phyloP scores from a whole-genome alignment of 176 grass and related monocot genomes.

The Oryza nivara region DNA sequence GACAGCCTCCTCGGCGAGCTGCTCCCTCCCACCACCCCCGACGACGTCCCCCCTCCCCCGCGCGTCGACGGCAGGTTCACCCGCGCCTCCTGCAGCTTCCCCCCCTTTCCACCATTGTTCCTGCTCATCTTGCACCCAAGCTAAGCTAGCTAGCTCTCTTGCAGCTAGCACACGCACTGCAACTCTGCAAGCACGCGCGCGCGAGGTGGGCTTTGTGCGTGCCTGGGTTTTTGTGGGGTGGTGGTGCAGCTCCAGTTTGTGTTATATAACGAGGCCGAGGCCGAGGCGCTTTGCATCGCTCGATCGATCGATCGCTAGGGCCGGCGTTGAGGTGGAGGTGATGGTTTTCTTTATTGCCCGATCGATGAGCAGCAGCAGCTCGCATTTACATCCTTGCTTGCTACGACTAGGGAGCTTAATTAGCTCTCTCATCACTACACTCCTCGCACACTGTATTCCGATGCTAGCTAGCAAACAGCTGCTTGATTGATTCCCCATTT shows the following conservation, averaged over 20 bases:
- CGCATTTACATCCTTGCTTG: neutral
- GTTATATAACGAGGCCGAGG: constrained; percentile 69
- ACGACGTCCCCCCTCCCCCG: constrained; percentile 34
- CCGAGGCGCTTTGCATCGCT: neutral
- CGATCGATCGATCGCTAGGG: neutral
- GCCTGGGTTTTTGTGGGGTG: constrained; percentile 56
- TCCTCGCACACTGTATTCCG: neutral
- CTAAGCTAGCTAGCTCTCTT: neutral
- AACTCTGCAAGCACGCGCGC: neutral
- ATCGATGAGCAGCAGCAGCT: constrained; percentile 36
- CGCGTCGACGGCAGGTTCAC: constrained; percentile 55
- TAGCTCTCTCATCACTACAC: neutral
- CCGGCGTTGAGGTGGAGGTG: constrained; percentile 39
- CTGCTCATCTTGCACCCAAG: constrained; percentile 64
- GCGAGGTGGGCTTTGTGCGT: neutral
- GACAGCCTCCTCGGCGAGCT: constrained; percentile 56
- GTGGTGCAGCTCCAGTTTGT: constrained; percentile 45
- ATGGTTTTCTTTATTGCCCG: constrained; percentile 78
- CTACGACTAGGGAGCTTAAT: neutral
- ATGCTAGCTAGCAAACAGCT: neutral
- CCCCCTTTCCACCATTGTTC: constrained; percentile 73
- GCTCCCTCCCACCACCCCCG: constrained; percentile 14
- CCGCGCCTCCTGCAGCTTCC: constrained; percentile 65
- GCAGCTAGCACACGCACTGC: constrained; percentile 23
- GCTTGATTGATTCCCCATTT: constrained; percentile 5